Base-by-base conservation (phyloP, 1,284 basidiomycete genomes). In the Heimioporus retisporus region DNA sequence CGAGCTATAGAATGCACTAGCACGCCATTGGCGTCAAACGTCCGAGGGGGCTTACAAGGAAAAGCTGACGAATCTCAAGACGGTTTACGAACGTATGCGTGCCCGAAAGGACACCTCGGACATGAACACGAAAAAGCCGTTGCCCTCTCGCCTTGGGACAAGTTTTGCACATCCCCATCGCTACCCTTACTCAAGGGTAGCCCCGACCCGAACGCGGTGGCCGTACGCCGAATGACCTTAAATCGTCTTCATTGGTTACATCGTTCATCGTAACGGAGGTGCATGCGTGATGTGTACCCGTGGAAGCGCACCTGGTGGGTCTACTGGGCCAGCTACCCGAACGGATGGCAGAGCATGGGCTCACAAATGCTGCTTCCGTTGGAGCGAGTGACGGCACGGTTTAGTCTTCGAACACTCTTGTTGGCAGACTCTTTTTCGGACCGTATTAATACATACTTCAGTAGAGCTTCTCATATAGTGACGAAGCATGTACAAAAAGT, bases 361-460 rank as follows among this genome's bases (percentile, higher is more conserved):
- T 81, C 71, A 59, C 82, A 78, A 35, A 74, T 80, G 61, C 64
- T 90, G 11, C 86, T 88, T 75, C 90, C 90, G 0, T 83, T 85
- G 19, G 83, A 90, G 53, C 82, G 89, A 57, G 65, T 89, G 18
- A 88, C 85, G 10, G 88, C 90, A 1, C 79, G 86, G 31, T 93
- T 91, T 75, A 28, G 28, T 28, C 28, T 28, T 28, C 28, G 28
- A 28, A 28, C 28, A 28, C 5, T 28, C 28, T 28, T 28, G 28
- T 5, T 5, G 28, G 28, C 3, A 5, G 28, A 28, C 28, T 28
- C 28, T 28, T 28, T 28, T 28, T 28, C 28, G 28, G 28, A 28
- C 28, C 28, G 28, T 28, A 28, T 28, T 28, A 28, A 28, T 28
- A 28, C 28, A 28, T 28, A 28, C 28, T 28, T 28, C 28, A 28